Evolutionary conservation across 768 basidiomycete species (phyloP), one percentile per base, ranked within the genome.

Genomic region (Kwoniella mangroviensis): DNA sequence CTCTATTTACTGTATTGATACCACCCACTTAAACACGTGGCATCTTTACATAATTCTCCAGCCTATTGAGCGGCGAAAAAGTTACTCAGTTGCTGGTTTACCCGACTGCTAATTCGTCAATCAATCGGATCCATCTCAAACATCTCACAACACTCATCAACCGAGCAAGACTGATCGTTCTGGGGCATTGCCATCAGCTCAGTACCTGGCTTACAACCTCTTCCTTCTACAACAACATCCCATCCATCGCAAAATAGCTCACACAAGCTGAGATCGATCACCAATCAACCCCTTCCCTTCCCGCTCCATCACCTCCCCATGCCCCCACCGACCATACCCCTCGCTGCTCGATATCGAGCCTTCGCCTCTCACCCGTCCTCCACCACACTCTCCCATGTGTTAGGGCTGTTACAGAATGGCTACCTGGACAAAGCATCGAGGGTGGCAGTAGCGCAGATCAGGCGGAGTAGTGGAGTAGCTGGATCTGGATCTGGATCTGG

Each of bases 321-420:
- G 58, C 58, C 58, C 41, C 58, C 58, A n/a, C 22, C 58, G 15
- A 1, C 34, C 19, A 6, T 60, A 19, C 58, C 34, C 3, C 11
- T 60, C 58, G 58, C 58, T 26, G 58, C 58, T 60, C 58, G 58
- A 42, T 60, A 41, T 43, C 58, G 58, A 45, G 58, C 22, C 6
- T 15, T 60, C 58, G 41, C 40, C 3, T 1, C 40, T n/a, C 58
- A 60, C 42, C 58, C 64, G 11, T 57, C 65, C 3, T 13, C 56
- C 3, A 34, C 65, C 11, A 56, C 65, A 15, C 5, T 65, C 19
- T 65, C 63, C n/a, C 67, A 68, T 22, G 59, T 68, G 19, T 28
- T 68, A 52, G 40, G 59, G 13, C 53, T 68, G 21, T 60, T 68
- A 22, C 56, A 58, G n/a, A 68, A 68, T 56, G 67, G 67, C 6